phyloP scores from a whole-genome alignment of 108 stramenopile genomes.

The Nitzschia putrida region DNA sequence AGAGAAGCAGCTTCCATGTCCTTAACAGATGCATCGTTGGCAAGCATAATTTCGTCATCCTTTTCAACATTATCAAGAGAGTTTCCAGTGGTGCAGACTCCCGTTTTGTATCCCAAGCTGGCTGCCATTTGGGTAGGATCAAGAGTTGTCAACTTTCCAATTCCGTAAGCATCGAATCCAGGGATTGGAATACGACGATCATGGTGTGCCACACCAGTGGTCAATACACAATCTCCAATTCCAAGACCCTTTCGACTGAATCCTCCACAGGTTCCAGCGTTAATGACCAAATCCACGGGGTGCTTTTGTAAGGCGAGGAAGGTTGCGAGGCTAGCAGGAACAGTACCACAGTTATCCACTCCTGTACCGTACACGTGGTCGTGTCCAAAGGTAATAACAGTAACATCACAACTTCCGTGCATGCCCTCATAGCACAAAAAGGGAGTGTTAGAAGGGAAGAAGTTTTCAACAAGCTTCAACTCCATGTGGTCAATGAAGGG shows the following conservation, averaged over 20 bases:
- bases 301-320: constrained; percentile 79
- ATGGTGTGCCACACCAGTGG: constrained; percentile 88
- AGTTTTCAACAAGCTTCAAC: constrained; percentile 51
- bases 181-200: constrained; percentile 97
- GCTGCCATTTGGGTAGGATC: constrained; percentile 45
- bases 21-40: constrained; percentile 89
- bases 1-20: constrained; percentile 99
- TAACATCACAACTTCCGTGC: constrained; percentile 68
- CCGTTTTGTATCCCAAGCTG: constrained; percentile 66
- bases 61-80: constrained; percentile 86
- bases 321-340: constrained; percentile 80
- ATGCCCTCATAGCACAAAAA: constrained; percentile 80
- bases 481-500: constrained; percentile 84
- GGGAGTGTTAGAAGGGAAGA: constrained; percentile 82
- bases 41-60: constrained; percentile 76
- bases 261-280: constrained; percentile 98
- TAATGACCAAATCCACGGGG: constrained; percentile 80
- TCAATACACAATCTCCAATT: constrained; percentile 92
- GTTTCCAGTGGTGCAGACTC: constrained; percentile 92
- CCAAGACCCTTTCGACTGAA: constrained; percentile 83
- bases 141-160: constrained; percentile 72
- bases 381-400: constrained; percentile 92
- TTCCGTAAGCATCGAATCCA: constrained; percentile 81
- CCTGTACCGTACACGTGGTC: constrained; percentile 79
- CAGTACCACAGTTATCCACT: constrained; percentile 94